Evolutionary conservation across 495 filamentous ascomycete genomes (phyloP).

Genomic region (Jackrogersella minutella): DNA sequence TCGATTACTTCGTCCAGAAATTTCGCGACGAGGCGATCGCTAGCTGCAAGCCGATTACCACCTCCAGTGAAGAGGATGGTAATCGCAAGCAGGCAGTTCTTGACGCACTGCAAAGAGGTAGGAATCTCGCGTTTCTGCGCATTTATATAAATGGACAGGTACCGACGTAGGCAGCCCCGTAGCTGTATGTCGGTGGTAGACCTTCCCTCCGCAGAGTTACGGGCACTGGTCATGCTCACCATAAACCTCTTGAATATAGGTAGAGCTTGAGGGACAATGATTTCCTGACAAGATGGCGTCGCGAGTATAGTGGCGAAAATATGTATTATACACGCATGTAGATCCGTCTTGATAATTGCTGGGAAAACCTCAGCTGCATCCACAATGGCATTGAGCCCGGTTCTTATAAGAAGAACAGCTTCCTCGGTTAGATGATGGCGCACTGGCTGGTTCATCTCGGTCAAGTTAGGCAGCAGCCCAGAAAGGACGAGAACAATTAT

Average conservation of each 20-base stretch:
- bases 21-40: conserved; percentile 71
- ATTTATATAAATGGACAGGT: conserved; percentile 79
- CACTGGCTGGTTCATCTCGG: conserved; percentile 73
- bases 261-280: conserved; percentile 88
- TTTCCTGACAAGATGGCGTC: conserved; percentile 82
- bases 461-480: conserved; percentile 84
- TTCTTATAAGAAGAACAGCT: conserved; percentile 78
- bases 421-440: conserved; percentile 82
- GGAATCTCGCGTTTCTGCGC: conserved; percentile 85
- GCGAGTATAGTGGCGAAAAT: conserved; percentile 94
- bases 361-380: conserved; percentile 96
- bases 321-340: conserved; percentile 96
- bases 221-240: conserved; percentile 67
- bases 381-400: conserved; percentile 84
- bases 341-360: conserved; percentile 92
- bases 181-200: conserved; percentile 59
- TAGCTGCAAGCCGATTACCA: conserved; percentile 72
- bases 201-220: conserved; percentile 43
- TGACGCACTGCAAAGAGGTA: conserved; percentile 85
- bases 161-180: conserved; percentile 77
- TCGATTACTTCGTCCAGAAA: conserved; percentile 82
- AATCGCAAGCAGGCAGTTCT: conserved; percentile 86
- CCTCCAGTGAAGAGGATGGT: conserved; percentile 89
- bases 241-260: conserved; percentile 94
- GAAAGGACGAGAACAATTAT: conserved; percentile 94